These are phyloP conservation scores for Cordyceps javanica DNA, from an alignment of 2,329 filamentous ascomycete genomes.

Conservation along the genomic window DNA sequence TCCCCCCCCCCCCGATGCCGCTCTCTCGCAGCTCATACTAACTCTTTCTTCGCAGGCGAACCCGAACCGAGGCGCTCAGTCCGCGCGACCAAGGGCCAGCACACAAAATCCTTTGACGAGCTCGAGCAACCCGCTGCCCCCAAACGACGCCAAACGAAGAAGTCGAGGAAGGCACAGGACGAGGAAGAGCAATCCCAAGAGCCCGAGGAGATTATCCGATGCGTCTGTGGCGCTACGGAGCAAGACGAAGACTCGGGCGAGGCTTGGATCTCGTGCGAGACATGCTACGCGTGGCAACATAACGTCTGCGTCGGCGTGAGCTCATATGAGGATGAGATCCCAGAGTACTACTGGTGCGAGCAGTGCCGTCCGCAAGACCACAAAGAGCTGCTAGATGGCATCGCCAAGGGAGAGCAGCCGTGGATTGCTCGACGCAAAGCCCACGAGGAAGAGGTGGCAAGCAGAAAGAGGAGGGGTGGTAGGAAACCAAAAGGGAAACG, in stretches of 20 bases:
- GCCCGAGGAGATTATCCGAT: conserved; percentile 73
- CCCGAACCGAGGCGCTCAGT: conserved; percentile 86
- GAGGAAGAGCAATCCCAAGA: conserved; percentile 29
- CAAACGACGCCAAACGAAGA: conserved; percentile 47
- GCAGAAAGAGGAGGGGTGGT: conserved; percentile 51
- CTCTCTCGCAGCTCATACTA: conserved; percentile 12
- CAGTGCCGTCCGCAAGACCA: conserved; percentile 81
- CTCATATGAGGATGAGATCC: conserved; percentile 69
- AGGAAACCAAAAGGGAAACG: conserved; percentile 61
- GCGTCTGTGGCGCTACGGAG: conserved; percentile 83
- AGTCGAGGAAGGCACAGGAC: conserved; percentile 56
- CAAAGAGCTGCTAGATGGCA: conserved; percentile 69
- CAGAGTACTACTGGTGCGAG: conserved; percentile 88
- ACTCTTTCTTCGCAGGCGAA: conserved; percentile 32
- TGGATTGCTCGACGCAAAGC: conserved; percentile 68
- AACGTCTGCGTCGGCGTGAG: conserved; percentile 89
- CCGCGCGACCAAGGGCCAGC: conserved; percentile 92
- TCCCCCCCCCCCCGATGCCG: conserved; percentile 19
- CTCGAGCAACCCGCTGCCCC: conserved; percentile 53
- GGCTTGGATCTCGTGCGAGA: conserved; percentile 94
- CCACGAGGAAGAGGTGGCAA: conserved; percentile 56
- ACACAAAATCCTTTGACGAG: conserved; percentile 79
- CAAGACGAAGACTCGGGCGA: conserved; percentile 81
- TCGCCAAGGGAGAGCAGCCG: conserved; percentile 73
- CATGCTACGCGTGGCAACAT: conserved; percentile 92